Conservation (phyloP, 495 filamentous ascomycete species). For the Daldinia loculata region DNA sequence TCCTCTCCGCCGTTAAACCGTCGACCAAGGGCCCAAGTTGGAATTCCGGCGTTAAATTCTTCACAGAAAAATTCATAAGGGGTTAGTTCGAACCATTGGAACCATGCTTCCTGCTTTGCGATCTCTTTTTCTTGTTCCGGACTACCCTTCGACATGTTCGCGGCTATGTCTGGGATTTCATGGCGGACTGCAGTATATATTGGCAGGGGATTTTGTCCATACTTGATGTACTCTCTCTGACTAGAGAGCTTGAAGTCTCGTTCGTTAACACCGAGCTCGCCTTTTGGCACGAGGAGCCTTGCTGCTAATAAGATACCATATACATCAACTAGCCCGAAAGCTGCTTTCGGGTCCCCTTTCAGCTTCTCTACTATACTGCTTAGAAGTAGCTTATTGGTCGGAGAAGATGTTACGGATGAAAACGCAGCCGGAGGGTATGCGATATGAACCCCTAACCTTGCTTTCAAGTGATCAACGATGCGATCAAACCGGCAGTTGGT, state of each 20-base stretch:
- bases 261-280: conserved; percentile 77
- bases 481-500: conserved; percentile 66
- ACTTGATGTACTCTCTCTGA: conserved; percentile 73
- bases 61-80: conserved; percentile 98
- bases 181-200: conserved; percentile 96
- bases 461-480: conserved; percentile 85
- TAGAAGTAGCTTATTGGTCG: conserved; percentile 91
- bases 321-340: conserved; percentile 89
- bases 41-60: conserved; percentile 86
- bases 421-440: conserved; percentile 89
- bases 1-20: conserved; percentile 77
- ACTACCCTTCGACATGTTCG: conserved; percentile 53
- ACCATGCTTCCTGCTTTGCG: conserved; percentile 83
- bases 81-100: conserved; percentile 97
- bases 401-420: conserved; percentile 75
- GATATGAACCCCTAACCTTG: conserved; percentile 83
- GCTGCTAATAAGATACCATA: conserved; percentile 89
- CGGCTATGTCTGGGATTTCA: conserved; percentile 79
- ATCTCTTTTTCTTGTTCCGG: conserved; percentile 65
- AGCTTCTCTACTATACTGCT: conserved; percentile 89
- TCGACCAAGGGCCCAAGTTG: conserved; percentile 90
- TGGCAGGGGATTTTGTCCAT: conserved; percentile 84
- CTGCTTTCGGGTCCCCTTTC: conserved; percentile 78
- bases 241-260: conserved; percentile 88
- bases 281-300: conserved; percentile 82